Conservation (phyloP, 2,329 filamentous ascomycete species). For the Beauveria asiatica region DNA sequence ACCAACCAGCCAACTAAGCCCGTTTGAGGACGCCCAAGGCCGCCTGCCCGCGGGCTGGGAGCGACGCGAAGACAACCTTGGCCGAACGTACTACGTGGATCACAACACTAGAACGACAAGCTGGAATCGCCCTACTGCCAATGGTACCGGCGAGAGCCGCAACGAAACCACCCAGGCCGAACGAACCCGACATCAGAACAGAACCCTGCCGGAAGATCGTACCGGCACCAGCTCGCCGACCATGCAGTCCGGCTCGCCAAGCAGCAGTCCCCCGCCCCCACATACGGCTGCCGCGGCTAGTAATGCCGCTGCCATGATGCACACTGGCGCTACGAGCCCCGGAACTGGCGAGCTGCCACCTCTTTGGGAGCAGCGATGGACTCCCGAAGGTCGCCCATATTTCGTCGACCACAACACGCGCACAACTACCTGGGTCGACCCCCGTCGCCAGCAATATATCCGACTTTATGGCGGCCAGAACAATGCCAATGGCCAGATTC, state of each 20-base stretch:
- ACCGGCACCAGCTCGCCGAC: slow-evolving; percentile 90
- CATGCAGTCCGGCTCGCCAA: slow-evolving; percentile 45
- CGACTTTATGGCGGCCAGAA: slow-evolving; percentile 91
- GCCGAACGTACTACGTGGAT: slow-evolving; percentile 95
- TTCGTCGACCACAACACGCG: slow-evolving; percentile 98
- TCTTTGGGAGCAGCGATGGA: slow-evolving; percentile 94
- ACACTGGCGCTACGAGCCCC: slow-evolving; percentile 84
- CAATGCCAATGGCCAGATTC: slow-evolving; percentile 76
- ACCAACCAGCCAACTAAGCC: slow-evolving; percentile 54
- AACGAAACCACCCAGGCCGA: slow-evolving; percentile 85
- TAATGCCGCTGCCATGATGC: slow-evolving; percentile 76
- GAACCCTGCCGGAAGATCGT: slow-evolving; percentile 89
- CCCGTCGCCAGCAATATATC: slow-evolving; percentile 94
- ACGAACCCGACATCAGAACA: slow-evolving; percentile 86
- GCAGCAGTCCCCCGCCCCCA: slow-evolving; percentile 24
- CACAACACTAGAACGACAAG: slow-evolving; percentile 96
- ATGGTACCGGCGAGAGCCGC: slow-evolving; percentile 62
- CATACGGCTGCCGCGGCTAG: slow-evolving; percentile 25
- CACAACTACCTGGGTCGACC: slow-evolving; percentile 97
- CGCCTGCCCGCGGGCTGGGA: slow-evolving; percentile 92
- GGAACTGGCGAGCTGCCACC: slow-evolving; percentile 91
- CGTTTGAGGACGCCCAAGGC: slow-evolving; percentile 94
- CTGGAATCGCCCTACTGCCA: slow-evolving; percentile 82
- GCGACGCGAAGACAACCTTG: slow-evolving; percentile 86
- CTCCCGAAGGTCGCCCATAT: slow-evolving; percentile 88